These are phyloP conservation scores for Candida cerambycidarum DNA, from an alignment of 805 yeast genomes.

Conservation along the genomic window DNA sequence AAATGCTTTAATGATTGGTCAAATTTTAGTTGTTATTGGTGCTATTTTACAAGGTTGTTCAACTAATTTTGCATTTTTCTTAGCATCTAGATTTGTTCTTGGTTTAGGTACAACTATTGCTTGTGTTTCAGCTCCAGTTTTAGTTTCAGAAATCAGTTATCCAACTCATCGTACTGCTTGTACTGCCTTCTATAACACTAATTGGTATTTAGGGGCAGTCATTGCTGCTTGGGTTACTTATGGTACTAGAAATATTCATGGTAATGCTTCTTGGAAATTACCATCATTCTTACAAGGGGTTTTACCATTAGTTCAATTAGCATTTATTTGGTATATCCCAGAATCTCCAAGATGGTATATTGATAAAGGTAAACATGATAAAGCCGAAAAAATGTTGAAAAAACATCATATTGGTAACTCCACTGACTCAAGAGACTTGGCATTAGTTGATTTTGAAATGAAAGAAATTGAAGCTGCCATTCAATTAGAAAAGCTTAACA, in stretches of 20 bases:
- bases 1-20: conserved; percentile 24
- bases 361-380: conserved; percentile 38
- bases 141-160: conserved; percentile 50
- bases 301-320: conserved; percentile 43
- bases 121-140: conserved; percentile 45
- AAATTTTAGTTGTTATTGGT: conserved; percentile 28
- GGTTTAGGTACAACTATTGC: conserved; percentile 48
- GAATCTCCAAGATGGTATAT: conserved; percentile 50
- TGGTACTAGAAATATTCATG: conserved; percentile 34
- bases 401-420: conserved; percentile 41
- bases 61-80: conserved; percentile 37
- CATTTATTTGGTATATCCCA: conserved; percentile 41
- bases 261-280: conserved; percentile 51
- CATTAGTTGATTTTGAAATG: conserved; percentile 16
- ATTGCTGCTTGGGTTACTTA: conserved; percentile 52
- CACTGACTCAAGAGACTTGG: conserved; percentile 13
- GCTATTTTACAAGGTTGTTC: conserved; percentile 38
- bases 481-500: conserved; percentile 15
- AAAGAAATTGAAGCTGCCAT: conserved; percentile 16
- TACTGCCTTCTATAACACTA: conserved; percentile 49
- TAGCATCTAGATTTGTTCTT: conserved; percentile 46
- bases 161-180: conserved; percentile 44
- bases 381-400: conserved; percentile 43
- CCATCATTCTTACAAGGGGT: conserved; percentile 53
- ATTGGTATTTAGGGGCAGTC: conserved; percentile 56